Base-by-base conservation (phyloP, 2,329 filamentous ascomycete genomes). In the Neurospora sp. region DNA sequence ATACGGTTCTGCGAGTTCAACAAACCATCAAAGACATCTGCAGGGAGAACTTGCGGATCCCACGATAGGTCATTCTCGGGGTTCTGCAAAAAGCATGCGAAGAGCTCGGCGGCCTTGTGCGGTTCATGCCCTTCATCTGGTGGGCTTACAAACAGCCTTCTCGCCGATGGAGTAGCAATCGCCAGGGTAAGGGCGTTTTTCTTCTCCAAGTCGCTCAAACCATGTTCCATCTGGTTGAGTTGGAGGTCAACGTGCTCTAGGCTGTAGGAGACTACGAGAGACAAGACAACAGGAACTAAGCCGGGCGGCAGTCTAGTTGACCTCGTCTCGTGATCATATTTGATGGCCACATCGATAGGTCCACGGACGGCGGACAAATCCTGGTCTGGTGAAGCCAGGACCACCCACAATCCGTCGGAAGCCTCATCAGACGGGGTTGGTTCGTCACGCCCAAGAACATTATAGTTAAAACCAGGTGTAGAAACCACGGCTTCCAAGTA, bases 161-260 rank as follows among this genome's bases (percentile, higher is more conserved):
- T 76, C 3, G 81, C 77, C 46, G 77, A 75, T 6, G 52, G 52
- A 62, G 52, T 62, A 2, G 80, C 79, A 15, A 82, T 79, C 72
- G 80, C 69, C 75, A 81, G 73, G 19, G 78, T 75, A 19, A 80
- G 73, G 0, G 77, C 78, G 52, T 78, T 85, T 70, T 83, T 85
- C 17, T 83, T 81, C 73, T 87, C 84, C 6, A 86, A 69, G 0
- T 76, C 72, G n/a, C 80, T 77, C 68, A 82, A 72, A 4, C 76
- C 73, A 1, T 79, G 76, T 1, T 80, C 79, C 36, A 86, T 76
- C 13, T 81, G 79, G 2, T 79, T 77, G 36, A 87, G 78, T 17
- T 82, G 79, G 67, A 84, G 77, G 70, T 84, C 83, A 58, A 88
- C 81, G 71, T 89, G 87, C 75, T 89, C 86, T 43, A 88, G 82